Evolutionary conservation across 345 rosid genomes (phyloP), one percentile per base, ranked within the genome.

Genomic region (Acer yangbiense): DNA sequence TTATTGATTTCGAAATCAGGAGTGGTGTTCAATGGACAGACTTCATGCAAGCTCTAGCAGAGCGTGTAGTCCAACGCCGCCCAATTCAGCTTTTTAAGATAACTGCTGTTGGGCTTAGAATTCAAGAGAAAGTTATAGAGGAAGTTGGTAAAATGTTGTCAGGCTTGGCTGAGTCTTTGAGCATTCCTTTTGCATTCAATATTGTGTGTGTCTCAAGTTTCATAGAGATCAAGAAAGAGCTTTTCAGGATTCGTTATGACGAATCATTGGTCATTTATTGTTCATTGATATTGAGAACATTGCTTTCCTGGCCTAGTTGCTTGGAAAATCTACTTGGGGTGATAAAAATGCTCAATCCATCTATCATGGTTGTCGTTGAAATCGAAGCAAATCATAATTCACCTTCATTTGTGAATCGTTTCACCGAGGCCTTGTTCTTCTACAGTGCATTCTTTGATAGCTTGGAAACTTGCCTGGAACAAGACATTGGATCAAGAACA

Each of bases 371-470:
- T 32, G 85, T 87, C 14, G 20, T 77, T 8, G 94, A 90, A 83
- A 81, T 80, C 2, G 89, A 90, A 76, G 94, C 92, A 6, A 87
- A 83, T 55, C 89, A 83, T 76, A 86, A 85, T 69, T 88, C 92
- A 14, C 88, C 89, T 1, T 73, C 76, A 1, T 89, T 83, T 9
- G 82, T 82, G 72, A 79, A 4, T 44, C 83, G 92, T 0, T 90
- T 88, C 88, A 80, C 83, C 9, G 92, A 88, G 69, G 83, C 89
- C 4, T 16, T 87, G 46, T 90, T 90, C 82, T 90, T 68, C 74
- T 85, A 83, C 78, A 75, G 89, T 21, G 84, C 92, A 16, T 85
- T 52, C 25, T 83, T 87, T 0, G 94, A 90, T 75, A 78, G 81
- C 81, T 66, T 87, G 0, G 90, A 88, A 20, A 71, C 62, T 1